A percentile compares a stretch with the other conserved stretches of the same genome.
phyloP scores from a whole-genome alignment of 495 filamentous ascomycete species.

The Arthonia radiata region DNA sequence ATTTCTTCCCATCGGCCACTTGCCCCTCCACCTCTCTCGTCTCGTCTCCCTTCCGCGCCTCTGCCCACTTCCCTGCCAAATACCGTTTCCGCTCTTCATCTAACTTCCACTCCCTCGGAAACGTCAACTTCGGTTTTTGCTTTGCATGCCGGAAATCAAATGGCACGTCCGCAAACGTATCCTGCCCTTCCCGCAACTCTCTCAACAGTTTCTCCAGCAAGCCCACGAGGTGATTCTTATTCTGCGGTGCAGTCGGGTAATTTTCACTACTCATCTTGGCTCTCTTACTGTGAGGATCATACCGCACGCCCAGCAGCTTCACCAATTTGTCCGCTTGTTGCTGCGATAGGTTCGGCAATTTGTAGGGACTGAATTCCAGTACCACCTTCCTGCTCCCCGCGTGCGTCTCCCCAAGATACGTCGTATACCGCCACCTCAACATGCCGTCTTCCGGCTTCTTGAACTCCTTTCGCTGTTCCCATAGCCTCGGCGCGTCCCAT shows the following conservation, averaged over 20 bases:
- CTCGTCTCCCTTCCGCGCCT: slow-evolving; percentile 15
- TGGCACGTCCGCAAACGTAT: slow-evolving; percentile 72
- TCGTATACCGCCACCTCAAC: slow-evolving; percentile 89
- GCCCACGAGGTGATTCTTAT: slow-evolving; percentile 81
- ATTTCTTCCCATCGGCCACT: neutral
- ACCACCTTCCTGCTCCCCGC: slow-evolving; percentile 84
- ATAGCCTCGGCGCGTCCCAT: slow-evolving; percentile 68
- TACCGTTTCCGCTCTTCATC: slow-evolving; percentile 38
- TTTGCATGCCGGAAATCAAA: slow-evolving; percentile 75
- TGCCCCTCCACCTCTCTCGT: neutral
- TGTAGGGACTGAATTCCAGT: slow-evolving; percentile 53
- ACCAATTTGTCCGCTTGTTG: slow-evolving; percentile 54
- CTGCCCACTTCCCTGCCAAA: slow-evolving; percentile 36
- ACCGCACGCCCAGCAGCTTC: slow-evolving; percentile 70
- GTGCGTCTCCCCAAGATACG: slow-evolving; percentile 82
- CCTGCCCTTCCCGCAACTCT: slow-evolving; percentile 46
- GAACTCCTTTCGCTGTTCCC: slow-evolving; percentile 67
- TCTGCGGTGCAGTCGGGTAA: slow-evolving; percentile 70
- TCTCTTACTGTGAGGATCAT: slow-evolving; percentile 65
- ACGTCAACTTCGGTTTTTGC: slow-evolving; percentile 36
- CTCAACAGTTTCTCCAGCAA: slow-evolving; percentile 43
- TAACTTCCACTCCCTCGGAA: slow-evolving; percentile 65
- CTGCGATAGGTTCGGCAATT: slow-evolving; percentile 38
- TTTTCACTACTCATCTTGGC: slow-evolving; percentile 81
- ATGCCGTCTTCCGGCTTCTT: slow-evolving; percentile 37